phyloP scores from a whole-genome alignment of 106 monocot species.

The Apostasia shenzhenica region DNA sequence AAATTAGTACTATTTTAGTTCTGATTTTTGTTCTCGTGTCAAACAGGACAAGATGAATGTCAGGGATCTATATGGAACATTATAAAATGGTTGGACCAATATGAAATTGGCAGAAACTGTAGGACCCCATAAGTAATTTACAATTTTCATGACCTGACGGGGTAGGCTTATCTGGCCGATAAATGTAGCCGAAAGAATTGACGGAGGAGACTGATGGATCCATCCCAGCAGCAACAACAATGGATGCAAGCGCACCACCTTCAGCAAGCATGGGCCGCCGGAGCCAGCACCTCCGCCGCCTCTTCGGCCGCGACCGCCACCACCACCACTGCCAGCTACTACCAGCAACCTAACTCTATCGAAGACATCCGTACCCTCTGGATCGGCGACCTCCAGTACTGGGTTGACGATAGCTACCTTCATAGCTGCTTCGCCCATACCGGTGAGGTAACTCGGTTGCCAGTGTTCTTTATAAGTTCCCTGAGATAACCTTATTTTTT shows the following conservation, averaged over 20 bases:
- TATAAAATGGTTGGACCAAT: no score
- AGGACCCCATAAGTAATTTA: no score
- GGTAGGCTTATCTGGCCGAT: no score
- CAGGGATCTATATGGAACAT: no score
- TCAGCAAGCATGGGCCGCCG: slow-evolving; percentile 19
- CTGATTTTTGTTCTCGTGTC: no score
- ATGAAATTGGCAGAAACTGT: no score
- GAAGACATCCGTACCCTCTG: slow-evolving; percentile 81
- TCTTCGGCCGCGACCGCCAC: slow-evolving; percentile 8
- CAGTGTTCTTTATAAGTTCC: neutral
- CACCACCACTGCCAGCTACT: slow-evolving; percentile 3
- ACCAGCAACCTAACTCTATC: slow-evolving; percentile 62
- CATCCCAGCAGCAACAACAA: slow-evolving; percentile 1
- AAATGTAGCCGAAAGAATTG: no score
- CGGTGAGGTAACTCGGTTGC: slow-evolving; percentile 45
- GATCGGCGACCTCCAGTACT: slow-evolving; percentile 97
- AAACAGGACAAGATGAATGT: no score
- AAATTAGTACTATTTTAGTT: no score
- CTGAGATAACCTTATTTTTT: neutral
- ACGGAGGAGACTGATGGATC: neutral
- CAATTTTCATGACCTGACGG: no score
- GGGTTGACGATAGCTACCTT: slow-evolving; percentile 95
- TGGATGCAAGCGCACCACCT: slow-evolving; percentile 26
- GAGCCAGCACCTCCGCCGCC: slow-evolving; percentile 8
- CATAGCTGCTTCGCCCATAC: slow-evolving; percentile 80